Evolutionary conservation across 345 rosid species (phyloP).

Genomic region (Salix purpurea): DNA sequence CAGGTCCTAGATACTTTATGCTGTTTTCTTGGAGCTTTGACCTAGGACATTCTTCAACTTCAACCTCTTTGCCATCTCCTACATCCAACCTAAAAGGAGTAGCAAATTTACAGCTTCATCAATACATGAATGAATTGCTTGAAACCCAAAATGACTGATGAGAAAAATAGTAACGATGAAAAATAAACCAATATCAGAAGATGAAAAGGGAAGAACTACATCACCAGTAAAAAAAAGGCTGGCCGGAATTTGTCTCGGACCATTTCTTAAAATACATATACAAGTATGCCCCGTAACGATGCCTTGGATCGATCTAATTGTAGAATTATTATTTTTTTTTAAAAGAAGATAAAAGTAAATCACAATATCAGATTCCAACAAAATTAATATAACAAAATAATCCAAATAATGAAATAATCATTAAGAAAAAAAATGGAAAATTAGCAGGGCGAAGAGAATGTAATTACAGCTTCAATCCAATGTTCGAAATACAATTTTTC

Average conservation of each 20-base stretch:
- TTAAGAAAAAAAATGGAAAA: not conserved
- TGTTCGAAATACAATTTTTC: constrained; percentile 86
- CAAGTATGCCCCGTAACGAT: constrained; percentile 78
- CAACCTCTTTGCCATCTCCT: constrained; percentile 78
- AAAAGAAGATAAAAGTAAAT: not conserved
- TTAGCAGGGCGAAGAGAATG: not conserved
- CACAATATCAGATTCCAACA: not conserved
- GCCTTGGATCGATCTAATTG: constrained; percentile 84
- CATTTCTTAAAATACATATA: constrained; percentile 75
- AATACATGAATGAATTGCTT: too few species aligned
- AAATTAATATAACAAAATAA: not conserved
- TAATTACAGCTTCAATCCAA: constrained; percentile 69
- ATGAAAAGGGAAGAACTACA: not conserved
- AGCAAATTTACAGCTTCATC: not conserved
- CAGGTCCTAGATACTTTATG: constrained; percentile 90
- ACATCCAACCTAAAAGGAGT: constrained; percentile 63
- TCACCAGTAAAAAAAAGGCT: constrained; percentile 93
- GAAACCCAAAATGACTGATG: too few species aligned
- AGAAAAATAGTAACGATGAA: too few species aligned
- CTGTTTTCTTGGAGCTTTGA: constrained; percentile 68
- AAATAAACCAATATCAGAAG: too few species aligned
- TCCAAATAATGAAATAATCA: not conserved
- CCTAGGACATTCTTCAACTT: constrained; percentile 59
- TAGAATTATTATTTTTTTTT: too few species aligned
- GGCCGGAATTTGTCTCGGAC: constrained; percentile 68